Evolutionary conservation across 2,329 filamentous ascomycete genomes (phyloP).

Genomic region (Aspergillus transmontanensis): DNA sequence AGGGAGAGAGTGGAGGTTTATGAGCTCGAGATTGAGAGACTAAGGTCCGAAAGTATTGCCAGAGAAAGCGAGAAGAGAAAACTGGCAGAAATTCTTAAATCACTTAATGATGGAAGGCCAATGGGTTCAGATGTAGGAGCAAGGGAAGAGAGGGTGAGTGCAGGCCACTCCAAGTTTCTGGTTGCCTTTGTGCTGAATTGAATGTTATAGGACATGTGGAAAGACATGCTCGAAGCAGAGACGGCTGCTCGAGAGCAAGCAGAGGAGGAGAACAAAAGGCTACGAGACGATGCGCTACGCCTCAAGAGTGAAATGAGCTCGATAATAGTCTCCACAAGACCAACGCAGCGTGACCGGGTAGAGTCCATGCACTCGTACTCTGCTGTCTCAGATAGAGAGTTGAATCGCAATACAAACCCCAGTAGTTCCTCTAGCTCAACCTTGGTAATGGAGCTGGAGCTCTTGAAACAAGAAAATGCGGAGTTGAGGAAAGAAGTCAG

Average conservation of each 20-base stretch:
- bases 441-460: conserved; percentile 79
- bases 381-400: conserved; percentile 38
- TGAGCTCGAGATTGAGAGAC: conserved; percentile 77
- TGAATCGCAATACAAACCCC: conserved; percentile 46
- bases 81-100: conserved; percentile 77
- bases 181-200: conserved; percentile 15
- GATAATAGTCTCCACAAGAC: conserved; percentile 30
- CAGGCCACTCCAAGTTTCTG: neutral
- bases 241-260: conserved; percentile 84
- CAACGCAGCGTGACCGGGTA: conserved; percentile 37
- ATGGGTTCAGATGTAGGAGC: conserved; percentile 54
- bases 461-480: conserved; percentile 87
- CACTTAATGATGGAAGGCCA: conserved; percentile 57
- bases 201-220: conserved; percentile 75
- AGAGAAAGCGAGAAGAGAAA: conserved; percentile 85
- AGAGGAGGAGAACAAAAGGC: conserved; percentile 81
- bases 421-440: conserved; percentile 66
- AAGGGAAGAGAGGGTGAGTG: conserved; percentile 49
- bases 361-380: conserved; percentile 44
- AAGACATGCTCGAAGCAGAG: conserved; percentile 90
- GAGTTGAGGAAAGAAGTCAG: conserved; percentile 89
- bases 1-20: conserved; percentile 85
- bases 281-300: conserved; percentile 82
- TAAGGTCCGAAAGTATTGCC: conserved; percentile 74
- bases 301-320: conserved; percentile 53